Evolutionary conservation across 139 green algal species (phyloP), one percentile per base, ranked within the genome.

Genomic region (Chlorella ohadii): DNA sequence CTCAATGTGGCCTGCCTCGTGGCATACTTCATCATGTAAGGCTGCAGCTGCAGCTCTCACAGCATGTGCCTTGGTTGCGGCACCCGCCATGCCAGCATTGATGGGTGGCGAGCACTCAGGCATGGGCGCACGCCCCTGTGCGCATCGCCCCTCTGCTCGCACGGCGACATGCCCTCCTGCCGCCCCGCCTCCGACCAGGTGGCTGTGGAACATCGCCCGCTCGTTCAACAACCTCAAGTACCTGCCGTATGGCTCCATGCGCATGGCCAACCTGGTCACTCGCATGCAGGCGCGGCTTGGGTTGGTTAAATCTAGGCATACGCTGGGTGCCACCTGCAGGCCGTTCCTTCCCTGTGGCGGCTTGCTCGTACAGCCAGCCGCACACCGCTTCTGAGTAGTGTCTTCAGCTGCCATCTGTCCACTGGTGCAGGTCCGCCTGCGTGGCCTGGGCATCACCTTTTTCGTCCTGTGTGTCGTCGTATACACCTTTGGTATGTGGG

Each of bases 181-280:
- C 51, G 2, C 51, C 51, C 51, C 15, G 9, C 51, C 12, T 4
- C 51, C 11, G 2, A 22, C 36, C 71, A 34, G 56, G 68, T 38
- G 47, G 68, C 34, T 75, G 34, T 75, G 47, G 33, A 55, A 55
- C 36, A n/a, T 75, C 1, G 34, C 51, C 19, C 82, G 64, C 55
- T 55, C 73, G 65, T 77, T 88, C 27, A 36, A 77, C 33, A 75
- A 84, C 20, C 64, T 91, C 28, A 47, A 63, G n/a, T 39, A 38
- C 23, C 51, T 75, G 44, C 82, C 83, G 2, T 90, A 90, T 78
- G 84, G 73, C 33, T 31, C 82, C 19, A 90, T 86, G 59, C 72
- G 87, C 44, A 88, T 89, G 47, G 89, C 74, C 51, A 92, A 92
- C 65, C 44, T 74, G 25, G 70, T 86, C 0, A 55, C 86, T 13